Base-by-base conservation (phyloP, 1,284 basidiomycete species). In the Pascua sp. region DNA sequence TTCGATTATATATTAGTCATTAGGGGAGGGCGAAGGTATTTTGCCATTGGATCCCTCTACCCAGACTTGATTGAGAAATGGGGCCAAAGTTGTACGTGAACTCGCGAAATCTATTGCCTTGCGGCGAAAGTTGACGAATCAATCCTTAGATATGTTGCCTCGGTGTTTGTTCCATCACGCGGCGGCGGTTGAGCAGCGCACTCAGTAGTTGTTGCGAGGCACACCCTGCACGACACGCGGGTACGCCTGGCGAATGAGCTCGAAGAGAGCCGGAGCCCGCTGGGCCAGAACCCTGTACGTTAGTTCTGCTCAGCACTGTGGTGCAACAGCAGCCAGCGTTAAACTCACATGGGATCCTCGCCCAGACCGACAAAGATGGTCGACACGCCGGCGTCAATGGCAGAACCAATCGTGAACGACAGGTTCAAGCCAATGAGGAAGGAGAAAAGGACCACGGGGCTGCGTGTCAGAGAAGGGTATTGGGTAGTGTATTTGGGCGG, bases 351-450 rank as follows among this genome's bases (percentile, higher is more conserved):
- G 1, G 88, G 89, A 69, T 91, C 87, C 75, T 91, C 89, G 51
- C 84, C 89, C 9, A 91, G 80, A 5, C 89, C 89, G 38, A 91
- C 89, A 68, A 91, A 92, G 57, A 91, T 90, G 0, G 89, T 91
- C 2, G 88, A 90, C 3, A 91, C 88, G 51, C 89, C 89, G 53
- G 66, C 67, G 44, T 76, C 74, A 36, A 72, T 65, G 13, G 69
- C 71, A 24, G 65, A 66, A 11, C 66, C 66, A 46, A 76, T 60
- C 8, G 70, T 67, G 17, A 66, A 61, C 11, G 68, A 68, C 49
- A 68, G 61, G 67, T 85, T 84, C 48, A 87, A 69, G 12, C 88
- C 89, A 62, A 91, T 90, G 51, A 90, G 72, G 78, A 90, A 91
- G 0, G 88, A 82, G 73, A 89, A 90, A n/a, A 90, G 76, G 17